These are phyloP conservation scores for Fusarium foetens DNA, from an alignment of 2,329 filamentous ascomycete genomes.

Conservation along the genomic window DNA sequence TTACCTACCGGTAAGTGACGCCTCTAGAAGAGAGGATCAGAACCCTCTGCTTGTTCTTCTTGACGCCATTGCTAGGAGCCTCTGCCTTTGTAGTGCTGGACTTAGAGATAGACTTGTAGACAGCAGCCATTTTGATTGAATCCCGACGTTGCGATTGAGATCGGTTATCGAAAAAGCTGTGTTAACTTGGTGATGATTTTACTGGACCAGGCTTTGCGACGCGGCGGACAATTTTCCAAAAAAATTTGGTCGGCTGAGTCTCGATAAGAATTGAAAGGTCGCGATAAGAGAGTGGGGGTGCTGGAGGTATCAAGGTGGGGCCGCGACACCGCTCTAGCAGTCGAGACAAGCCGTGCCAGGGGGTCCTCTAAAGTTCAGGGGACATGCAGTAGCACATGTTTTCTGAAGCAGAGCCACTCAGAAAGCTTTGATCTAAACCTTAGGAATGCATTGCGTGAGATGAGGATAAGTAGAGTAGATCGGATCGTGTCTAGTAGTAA, in stretches of 20 bases:
- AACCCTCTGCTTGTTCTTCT: conserved; percentile 79
- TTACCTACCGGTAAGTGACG: conserved; percentile 80
- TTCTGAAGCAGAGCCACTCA: conserved; percentile 11
- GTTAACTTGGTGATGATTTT: conserved; percentile 27
- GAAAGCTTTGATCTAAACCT: not conserved
- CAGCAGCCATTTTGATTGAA: conserved; percentile 66
- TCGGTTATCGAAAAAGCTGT: conserved; percentile 20
- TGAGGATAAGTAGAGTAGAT: not conserved
- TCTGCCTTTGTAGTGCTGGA: conserved; percentile 61
- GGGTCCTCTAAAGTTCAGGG: not conserved
- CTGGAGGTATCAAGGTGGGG: conserved; percentile 25
- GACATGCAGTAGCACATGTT: conserved; percentile 4
- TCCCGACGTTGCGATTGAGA: conserved; percentile 10
- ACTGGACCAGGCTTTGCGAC: conserved; percentile 34
- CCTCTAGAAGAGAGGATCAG: conserved; percentile 92
- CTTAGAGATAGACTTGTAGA: conserved; percentile 80
- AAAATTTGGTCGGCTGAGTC: conserved; percentile 44
- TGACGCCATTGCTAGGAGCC: conserved; percentile 59
- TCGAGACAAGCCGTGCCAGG: conserved; percentile 18
- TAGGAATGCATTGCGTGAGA: conserved; percentile 6
- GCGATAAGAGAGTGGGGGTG: conserved; percentile 43
- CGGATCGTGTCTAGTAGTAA: not conserved
- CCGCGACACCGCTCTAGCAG: conserved; percentile 34
- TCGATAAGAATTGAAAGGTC: conserved; percentile 45
- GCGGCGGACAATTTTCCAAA: conserved; percentile 41